phyloP scores from a whole-genome alignment of 495 filamentous ascomycete species.

The Chaetomidium leptoderma region DNA sequence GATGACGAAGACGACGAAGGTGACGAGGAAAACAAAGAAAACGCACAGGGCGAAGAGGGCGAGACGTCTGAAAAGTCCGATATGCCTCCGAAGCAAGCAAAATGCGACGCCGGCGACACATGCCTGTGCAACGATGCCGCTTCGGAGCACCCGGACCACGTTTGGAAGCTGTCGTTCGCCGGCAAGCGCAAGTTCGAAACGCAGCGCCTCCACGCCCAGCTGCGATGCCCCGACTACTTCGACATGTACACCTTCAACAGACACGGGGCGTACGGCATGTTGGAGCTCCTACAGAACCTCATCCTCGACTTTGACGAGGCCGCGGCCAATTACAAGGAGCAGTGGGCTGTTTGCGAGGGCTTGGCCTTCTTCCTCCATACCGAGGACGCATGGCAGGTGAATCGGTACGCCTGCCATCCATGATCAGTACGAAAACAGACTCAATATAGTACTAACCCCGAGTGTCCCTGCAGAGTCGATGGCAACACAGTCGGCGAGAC shows the following conservation, averaged over 20 bases:
- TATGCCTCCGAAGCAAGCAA: slow-evolving; percentile 15
- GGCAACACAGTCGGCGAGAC: slow-evolving; percentile 20
- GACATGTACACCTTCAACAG: slow-evolving; percentile 40
- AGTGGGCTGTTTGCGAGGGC: slow-evolving; percentile 37
- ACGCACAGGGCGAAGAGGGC: slow-evolving; percentile 19
- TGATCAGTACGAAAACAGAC: slow-evolving; percentile 6
- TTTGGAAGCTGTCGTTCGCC: slow-evolving; percentile 37
- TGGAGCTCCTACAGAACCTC: slow-evolving; percentile 38
- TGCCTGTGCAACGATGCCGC: slow-evolving; percentile 42
- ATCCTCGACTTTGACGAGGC: slow-evolving; percentile 37
- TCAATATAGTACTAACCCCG: neutral
- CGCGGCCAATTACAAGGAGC: slow-evolving; percentile 31
- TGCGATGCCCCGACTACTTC: slow-evolving; percentile 36
- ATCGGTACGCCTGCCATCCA: neutral
- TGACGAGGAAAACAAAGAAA: no score
- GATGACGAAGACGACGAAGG: slow-evolving; percentile 19
- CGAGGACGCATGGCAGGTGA: neutral
- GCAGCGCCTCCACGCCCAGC: slow-evolving; percentile 17
- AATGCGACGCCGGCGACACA: slow-evolving; percentile 26
- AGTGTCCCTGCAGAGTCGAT: slow-evolving; percentile 28
- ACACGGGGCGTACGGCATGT: slow-evolving; percentile 30
- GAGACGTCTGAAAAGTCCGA: slow-evolving; percentile 18
- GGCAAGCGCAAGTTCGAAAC: slow-evolving; percentile 28
- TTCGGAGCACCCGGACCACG: slow-evolving; percentile 39
- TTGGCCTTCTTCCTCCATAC: slow-evolving; percentile 20